Conservation (phyloP, 805 yeast genomes). For the Candida ortonii region DNA sequence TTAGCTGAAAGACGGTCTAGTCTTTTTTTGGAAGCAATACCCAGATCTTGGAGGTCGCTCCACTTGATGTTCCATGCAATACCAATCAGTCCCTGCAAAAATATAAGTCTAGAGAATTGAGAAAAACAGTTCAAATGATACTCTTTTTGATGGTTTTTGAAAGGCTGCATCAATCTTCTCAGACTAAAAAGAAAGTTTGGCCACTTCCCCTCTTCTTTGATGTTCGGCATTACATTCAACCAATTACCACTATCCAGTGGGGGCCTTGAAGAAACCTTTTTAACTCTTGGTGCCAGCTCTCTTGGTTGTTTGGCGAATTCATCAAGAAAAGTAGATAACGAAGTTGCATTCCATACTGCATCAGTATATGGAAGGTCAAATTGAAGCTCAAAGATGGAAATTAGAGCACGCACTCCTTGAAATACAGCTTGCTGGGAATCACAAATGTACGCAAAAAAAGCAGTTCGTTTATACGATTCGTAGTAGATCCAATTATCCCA, state of each 20-base stretch:
- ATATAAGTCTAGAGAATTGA: slow-evolving; percentile 36
- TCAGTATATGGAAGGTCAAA: slow-evolving; percentile 46
- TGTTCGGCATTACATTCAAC: slow-evolving; percentile 23
- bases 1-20: slow-evolving; percentile 29
- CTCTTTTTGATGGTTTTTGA: slow-evolving; percentile 30
- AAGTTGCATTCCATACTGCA: slow-evolving; percentile 40
- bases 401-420: slow-evolving; percentile 30
- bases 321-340: slow-evolving; percentile 21
- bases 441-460: slow-evolving; percentile 39
- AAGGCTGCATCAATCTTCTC: slow-evolving; percentile 33
- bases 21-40: slow-evolving; percentile 34
- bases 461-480: slow-evolving; percentile 43
- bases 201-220: slow-evolving; percentile 34
- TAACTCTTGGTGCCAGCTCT: slow-evolving; percentile 10
- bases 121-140: slow-evolving; percentile 36
- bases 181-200: slow-evolving; percentile 37
- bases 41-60: slow-evolving; percentile 31
- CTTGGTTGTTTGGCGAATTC: slow-evolving; percentile 30
- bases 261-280: slow-evolving; percentile 12
- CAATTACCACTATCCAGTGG: slow-evolving; percentile 4
- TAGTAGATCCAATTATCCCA: slow-evolving; percentile 48
- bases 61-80: slow-evolving; percentile 14
- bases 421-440: slow-evolving; percentile 41
- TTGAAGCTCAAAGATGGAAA: slow-evolving; percentile 43
- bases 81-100: slow-evolving; percentile 35